phyloP scores from a whole-genome alignment of 192 early-diverging fungal genomes.

The Dispira parvispora region DNA sequence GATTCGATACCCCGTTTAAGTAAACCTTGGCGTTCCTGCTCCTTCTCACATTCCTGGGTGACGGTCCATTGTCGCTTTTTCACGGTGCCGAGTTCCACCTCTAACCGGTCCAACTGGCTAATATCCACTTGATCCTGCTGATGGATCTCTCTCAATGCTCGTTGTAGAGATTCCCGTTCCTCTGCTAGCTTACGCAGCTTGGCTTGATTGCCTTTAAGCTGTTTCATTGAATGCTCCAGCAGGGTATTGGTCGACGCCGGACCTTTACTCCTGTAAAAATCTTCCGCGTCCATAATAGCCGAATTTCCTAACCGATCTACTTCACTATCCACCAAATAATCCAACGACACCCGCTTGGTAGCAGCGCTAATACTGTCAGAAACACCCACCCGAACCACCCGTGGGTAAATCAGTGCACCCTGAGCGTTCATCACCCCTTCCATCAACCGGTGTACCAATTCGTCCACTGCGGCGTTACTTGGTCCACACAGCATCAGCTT shows the following conservation, averaged over 20 bases:
- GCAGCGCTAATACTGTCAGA: slow-evolving; percentile 50
- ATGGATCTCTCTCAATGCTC: background rate
- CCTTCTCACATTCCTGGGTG: slow-evolving; percentile 11
- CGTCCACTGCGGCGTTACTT: slow-evolving; percentile 89
- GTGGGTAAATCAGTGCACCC: slow-evolving; percentile 40
- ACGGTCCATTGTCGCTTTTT: slow-evolving; percentile 13
- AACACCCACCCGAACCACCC: slow-evolving; percentile 72
- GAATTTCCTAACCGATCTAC: slow-evolving; percentile 24
- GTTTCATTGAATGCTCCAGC: background rate
- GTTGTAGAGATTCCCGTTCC: background rate
- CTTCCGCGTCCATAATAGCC: background rate
- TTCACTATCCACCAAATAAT: slow-evolving; percentile 45
- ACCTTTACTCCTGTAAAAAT: too few species aligned
- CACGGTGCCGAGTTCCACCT: slow-evolving; percentile 11
- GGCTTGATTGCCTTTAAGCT: background rate
- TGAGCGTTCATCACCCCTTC: slow-evolving; percentile 43
- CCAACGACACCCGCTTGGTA: slow-evolving; percentile 54
- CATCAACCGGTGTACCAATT: slow-evolving; percentile 77
- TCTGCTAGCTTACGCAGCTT: background rate
- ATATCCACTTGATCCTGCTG: background rate
- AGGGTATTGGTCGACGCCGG: background rate
- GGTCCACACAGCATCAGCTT: slow-evolving; percentile 86
- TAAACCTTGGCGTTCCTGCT: slow-evolving; percentile 23
- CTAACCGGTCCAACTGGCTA: slow-evolving; percentile 10
- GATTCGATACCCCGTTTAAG: slow-evolving; percentile 25